phyloP scores from a whole-genome alignment of 331 rosid genomes.

The Saraca asoca region DNA sequence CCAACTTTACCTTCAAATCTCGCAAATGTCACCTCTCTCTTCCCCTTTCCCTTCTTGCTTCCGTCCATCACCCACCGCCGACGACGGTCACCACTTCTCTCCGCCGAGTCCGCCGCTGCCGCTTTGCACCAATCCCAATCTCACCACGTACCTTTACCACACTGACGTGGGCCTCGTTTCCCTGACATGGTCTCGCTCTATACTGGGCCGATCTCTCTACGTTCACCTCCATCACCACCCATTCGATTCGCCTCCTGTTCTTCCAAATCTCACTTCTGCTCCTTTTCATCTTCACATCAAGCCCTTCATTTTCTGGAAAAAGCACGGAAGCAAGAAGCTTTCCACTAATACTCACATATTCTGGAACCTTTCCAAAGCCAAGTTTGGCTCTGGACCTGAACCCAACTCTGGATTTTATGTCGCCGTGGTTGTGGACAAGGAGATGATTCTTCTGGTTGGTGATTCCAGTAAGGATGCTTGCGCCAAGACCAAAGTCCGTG shows the following conservation, averaged over 20 bases:
- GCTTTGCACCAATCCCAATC: conserved; percentile 47
- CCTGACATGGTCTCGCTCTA: conserved; percentile 62
- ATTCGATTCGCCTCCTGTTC: conserved; percentile 45
- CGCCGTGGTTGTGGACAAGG: too few relatives aligned
- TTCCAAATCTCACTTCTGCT: background rate
- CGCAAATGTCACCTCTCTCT: conserved; percentile 46
- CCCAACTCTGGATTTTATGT: too few relatives aligned
- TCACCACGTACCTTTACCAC: conserved; percentile 58
- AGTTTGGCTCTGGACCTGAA: conserved; percentile 28
- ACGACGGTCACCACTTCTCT: conserved; percentile 4
- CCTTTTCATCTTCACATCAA: conserved; percentile 49
- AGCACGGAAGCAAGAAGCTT: conserved; percentile 52
- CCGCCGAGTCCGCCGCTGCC: conserved; percentile 37
- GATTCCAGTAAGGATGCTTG: conserved; percentile 58
- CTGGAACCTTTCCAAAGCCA: conserved; percentile 53
- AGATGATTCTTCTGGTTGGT: conserved; percentile 58
- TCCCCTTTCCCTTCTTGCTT: conserved; percentile 54
- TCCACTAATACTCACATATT: conserved; percentile 39
- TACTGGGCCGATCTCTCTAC: conserved; percentile 55
- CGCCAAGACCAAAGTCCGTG: conserved; percentile 54
- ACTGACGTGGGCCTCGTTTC: conserved; percentile 56
- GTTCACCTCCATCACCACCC: conserved; percentile 46
- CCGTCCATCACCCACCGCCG: conserved; percentile 36
- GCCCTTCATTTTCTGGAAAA: conserved; percentile 58
- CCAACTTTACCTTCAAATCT: background rate